Base-by-base conservation (phyloP, 1,284 basidiomycete species). In the Ceratobasidium sp. region DNA sequence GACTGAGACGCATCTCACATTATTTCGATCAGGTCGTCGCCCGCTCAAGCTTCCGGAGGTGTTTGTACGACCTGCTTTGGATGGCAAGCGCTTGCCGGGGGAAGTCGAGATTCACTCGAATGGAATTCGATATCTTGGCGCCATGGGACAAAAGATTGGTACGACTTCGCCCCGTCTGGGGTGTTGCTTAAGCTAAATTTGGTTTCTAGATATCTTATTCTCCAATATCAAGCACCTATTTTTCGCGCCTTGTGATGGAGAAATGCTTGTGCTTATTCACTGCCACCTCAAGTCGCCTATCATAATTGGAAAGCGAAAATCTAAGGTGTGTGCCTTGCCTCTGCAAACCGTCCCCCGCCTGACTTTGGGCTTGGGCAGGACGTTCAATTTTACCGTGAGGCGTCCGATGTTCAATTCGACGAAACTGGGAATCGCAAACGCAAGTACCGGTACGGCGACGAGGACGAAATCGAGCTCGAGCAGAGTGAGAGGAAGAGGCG, bases 351-450 rank as follows among this genome's bases (percentile, higher is more conserved):
- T 30, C 25, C 16, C 1, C 38, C 2, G 6, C 23, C 40, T 48
- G 6, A 54, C 38, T 9, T 30, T 38, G 25, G 59, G 16, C 21
- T 49, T 18, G 56, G n/a, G 18, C 28, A 95, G 90, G 97, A 99
- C 79, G 88, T 99, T 9, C 97, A 99, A 87, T 98, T 99, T 82
- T 97, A 93, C 84, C 92, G 97, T 28, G 97, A 99, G 83, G 97
- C 96, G 1, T 94, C 94, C 0, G 97, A 99, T 78, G 95, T 96
- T 44, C 94, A 96, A 76, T 99, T 98, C 78, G 97, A 99, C 79
- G 97, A 99, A 82, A 98, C 96, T 0, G 96, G 96, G n/a, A 98
- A 98, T 79, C 88, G 95, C 76, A 99, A 98, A 81, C 89, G 97
- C 74, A 96, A 97, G 82, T 94, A 96, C 76, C 89, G 96, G 71